phyloP scores from a whole-genome alignment of 306 rosid species.

The Carpinus fangiana region DNA sequence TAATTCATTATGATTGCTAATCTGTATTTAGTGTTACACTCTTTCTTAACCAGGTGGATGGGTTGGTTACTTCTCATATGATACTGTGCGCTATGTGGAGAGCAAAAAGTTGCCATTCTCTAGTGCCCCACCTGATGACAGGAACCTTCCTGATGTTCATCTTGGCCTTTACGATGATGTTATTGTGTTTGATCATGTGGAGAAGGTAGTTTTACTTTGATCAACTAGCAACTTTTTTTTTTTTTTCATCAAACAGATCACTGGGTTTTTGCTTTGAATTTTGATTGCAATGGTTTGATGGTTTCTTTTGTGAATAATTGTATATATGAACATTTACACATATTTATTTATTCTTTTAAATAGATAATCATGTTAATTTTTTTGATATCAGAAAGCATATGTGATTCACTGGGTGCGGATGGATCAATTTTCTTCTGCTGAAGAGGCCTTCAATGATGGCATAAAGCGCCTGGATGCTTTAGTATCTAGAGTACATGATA shows the following conservation, averaged over 20 bases:
- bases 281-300: neutral
- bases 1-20: neutral
- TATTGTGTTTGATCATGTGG: slow-evolving; percentile 92
- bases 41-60: slow-evolving; percentile 72
- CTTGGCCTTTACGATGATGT: slow-evolving; percentile 90
- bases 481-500: slow-evolving; percentile 78
- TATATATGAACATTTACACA: neutral
- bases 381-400: slow-evolving; percentile 70
- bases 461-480: slow-evolving; percentile 52
- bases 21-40: slow-evolving; percentile 11
- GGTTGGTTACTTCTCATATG: slow-evolving; percentile 97
- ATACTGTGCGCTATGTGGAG: slow-evolving; percentile 94
- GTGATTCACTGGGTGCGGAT: slow-evolving; percentile 88
- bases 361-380: neutral
- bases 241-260: neutral
- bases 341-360: neutral
- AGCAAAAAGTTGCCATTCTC: slow-evolving; percentile 88
- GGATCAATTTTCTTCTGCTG: slow-evolving; percentile 71
- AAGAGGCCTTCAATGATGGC: slow-evolving; percentile 75
- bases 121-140: slow-evolving; percentile 80
- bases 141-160: slow-evolving; percentile 93
- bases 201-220: slow-evolving; percentile 61
- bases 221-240: neutral
- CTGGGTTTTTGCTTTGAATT: neutral
- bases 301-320: neutral